Percentiles rank a stretch among this genome's conserved stretches.
These are phyloP conservation scores for Leccinum solheimii DNA, from an alignment of 1,284 basidiomycete genomes.

Conservation along the genomic window DNA sequence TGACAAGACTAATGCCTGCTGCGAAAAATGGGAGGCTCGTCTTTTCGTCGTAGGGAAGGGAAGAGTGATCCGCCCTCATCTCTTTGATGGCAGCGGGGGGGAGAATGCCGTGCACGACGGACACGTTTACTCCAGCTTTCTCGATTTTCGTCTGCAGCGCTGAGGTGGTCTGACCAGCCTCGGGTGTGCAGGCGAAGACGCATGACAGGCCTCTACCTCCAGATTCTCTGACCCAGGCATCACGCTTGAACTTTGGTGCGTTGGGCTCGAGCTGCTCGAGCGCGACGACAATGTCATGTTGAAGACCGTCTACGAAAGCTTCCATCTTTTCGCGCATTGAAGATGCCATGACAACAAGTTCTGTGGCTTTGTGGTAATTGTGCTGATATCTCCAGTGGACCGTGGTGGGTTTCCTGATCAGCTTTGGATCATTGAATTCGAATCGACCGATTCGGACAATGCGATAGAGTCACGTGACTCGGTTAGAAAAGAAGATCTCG, in stretches of 20 bases:
- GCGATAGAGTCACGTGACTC: slow-evolving; percentile 29
- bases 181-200: slow-evolving; percentile 71
- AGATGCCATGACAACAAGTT: slow-evolving; percentile 14
- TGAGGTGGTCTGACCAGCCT: slow-evolving; percentile 29
- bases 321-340: slow-evolving; percentile 82
- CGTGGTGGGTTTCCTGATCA: neutral
- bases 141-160: slow-evolving; percentile 67
- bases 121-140: slow-evolving; percentile 97
- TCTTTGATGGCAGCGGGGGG: slow-evolving; percentile 89
- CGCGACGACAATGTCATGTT: slow-evolving; percentile 78
- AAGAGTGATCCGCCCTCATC: slow-evolving; percentile 91
- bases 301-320: slow-evolving; percentile 77
- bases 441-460: neutral
- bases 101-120: slow-evolving; percentile 86
- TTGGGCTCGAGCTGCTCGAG: slow-evolving; percentile 80
- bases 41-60: slow-evolving; percentile 66
- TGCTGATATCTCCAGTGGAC: neutral
- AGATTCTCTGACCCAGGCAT: slow-evolving; percentile 82
- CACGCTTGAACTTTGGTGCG: slow-evolving; percentile 78
- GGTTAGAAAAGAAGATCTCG: slow-evolving; percentile 9
- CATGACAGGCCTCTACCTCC: slow-evolving; percentile 90
- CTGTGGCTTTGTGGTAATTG: neutral
- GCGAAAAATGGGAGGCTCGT: slow-evolving; percentile 88
- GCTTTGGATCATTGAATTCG: neutral
- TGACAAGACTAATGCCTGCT: slow-evolving; percentile 87